phyloP scores from a whole-genome alignment of 1,284 basidiomycete genomes.

The Cerrena zonata region DNA sequence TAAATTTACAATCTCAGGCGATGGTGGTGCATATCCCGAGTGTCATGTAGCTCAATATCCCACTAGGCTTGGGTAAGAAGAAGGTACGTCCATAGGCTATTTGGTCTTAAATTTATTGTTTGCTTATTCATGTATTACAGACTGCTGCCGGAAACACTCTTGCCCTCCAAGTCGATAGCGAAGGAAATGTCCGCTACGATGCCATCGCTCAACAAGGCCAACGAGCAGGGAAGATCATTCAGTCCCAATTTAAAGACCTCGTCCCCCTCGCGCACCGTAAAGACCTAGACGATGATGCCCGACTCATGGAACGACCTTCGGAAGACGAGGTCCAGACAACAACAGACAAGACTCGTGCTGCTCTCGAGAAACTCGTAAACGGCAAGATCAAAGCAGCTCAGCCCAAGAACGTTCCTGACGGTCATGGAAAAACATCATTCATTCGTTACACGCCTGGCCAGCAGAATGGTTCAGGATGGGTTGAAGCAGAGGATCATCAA shows the following conservation, averaged over 20 bases:
- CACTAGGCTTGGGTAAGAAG: conserved; percentile 89
- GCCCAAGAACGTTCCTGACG: conserved; percentile 80
- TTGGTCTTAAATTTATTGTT: neutral
- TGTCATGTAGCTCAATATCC: conserved; percentile 98
- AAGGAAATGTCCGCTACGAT: conserved; percentile 95
- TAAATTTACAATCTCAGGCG: conserved; percentile 41
- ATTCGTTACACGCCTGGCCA: conserved; percentile 95
- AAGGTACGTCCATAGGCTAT: conserved; percentile 50
- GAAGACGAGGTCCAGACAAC: conserved; percentile 86
- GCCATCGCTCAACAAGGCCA: conserved; percentile 95
- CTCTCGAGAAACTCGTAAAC: conserved; percentile 88
- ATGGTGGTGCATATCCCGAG: conserved; percentile 94
- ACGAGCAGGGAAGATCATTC: conserved; percentile 77
- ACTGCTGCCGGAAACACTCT: conserved; percentile 87
- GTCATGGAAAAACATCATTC: conserved; percentile 76
- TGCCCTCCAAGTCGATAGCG: conserved; percentile 91
- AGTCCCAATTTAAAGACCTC: conserved; percentile 96
- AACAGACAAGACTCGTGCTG: conserved; percentile 83
- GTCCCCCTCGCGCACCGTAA: conserved; percentile 88
- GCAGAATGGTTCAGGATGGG: conserved; percentile 61
- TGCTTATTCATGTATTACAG: conserved; percentile 34
- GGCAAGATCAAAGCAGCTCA: conserved; percentile 97
- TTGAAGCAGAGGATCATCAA: conserved; percentile 96
- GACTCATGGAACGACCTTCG: conserved; percentile 83
- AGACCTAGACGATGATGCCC: conserved; percentile 74